phyloP scores from a whole-genome alignment of 768 basidiomycete genomes.

The Psilocybe sp. region DNA sequence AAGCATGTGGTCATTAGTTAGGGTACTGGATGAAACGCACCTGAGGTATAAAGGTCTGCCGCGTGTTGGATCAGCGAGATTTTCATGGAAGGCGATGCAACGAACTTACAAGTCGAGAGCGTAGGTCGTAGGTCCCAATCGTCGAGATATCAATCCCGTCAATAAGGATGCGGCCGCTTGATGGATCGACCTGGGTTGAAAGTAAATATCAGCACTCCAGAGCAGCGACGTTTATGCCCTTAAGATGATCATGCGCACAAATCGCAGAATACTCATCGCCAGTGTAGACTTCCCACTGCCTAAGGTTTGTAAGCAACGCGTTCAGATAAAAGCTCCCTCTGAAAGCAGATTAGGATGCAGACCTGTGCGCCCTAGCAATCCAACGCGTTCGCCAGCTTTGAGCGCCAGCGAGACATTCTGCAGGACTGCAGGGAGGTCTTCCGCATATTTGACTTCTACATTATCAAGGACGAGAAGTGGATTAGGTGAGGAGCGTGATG shows the following conservation, averaged over 20 bases:
- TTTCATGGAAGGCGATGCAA: too few relatives aligned
- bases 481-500: slow-evolving; percentile 62
- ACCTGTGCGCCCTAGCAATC: slow-evolving; percentile 75
- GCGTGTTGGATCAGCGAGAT: too few relatives aligned
- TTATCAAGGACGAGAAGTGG: slow-evolving; percentile 68
- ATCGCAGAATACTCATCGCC: slow-evolving; percentile 83
- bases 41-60: slow-evolving; percentile 76
- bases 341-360: too few relatives aligned
- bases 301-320: too few relatives aligned
- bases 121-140: slow-evolving; percentile 81
- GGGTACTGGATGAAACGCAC: slow-evolving; percentile 21
- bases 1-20: background rate
- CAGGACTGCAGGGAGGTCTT: slow-evolving; percentile 79
- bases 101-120: slow-evolving; percentile 41
- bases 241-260: slow-evolving; percentile 44
- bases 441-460: slow-evolving; percentile 77
- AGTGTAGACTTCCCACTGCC: slow-evolving; percentile 80
- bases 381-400: slow-evolving; percentile 70
- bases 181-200: slow-evolving; percentile 61
- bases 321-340: too few relatives aligned
- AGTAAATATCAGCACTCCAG: background rate
- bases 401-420: slow-evolving; percentile 73
- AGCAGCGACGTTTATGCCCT: background rate
- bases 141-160: slow-evolving; percentile 87
- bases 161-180: slow-evolving; percentile 70